Percentiles rank a stretch among this genome's conserved stretches.
Conservation (phyloP, 2,329 filamentous ascomycete species). For the Fusarium odoratissimum region DNA sequence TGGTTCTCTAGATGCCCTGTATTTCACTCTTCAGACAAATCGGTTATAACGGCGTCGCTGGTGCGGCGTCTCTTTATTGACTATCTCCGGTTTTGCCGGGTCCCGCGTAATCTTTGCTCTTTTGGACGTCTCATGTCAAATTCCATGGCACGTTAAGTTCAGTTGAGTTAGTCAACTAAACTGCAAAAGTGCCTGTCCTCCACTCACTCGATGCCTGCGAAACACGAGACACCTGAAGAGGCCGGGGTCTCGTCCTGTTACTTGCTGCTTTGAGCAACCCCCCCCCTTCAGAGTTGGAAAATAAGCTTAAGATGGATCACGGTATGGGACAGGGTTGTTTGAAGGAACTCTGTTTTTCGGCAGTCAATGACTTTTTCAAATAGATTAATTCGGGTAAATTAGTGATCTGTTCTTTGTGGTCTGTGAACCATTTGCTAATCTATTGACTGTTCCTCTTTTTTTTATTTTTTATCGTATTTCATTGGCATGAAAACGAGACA, state of each 20-base stretch:
- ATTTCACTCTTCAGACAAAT: conserved; percentile 12
- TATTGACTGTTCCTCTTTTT: too few relatives aligned
- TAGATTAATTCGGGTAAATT: not conserved
- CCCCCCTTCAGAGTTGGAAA: conserved; percentile 31
- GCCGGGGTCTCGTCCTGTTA: not conserved
- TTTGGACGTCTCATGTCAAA: conserved; percentile 22
- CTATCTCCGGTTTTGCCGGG: conserved; percentile 43
- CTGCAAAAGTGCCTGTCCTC: conserved; percentile 21
- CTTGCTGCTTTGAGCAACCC: conserved; percentile 22
- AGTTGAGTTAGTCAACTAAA: conserved; percentile 8
- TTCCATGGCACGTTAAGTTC: conserved; percentile 8
- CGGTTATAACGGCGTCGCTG: conserved; percentile 39
- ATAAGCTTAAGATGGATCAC: conserved; percentile 45
- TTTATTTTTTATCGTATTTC: not conserved
- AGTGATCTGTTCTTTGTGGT: not conserved
- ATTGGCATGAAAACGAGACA: not conserved
- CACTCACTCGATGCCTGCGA: not conserved
- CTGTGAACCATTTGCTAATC: not conserved
- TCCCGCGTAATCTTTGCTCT: conserved; percentile 39
- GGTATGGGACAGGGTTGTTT: conserved; percentile 35
- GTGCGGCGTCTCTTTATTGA: conserved; percentile 10
- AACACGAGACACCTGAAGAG: conserved; percentile 2
- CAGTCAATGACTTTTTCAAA: not conserved
- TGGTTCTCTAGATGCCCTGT: not conserved
- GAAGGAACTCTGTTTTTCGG: conserved; percentile 8